Evolutionary conservation across 2,329 filamentous ascomycete species (phyloP).

Genomic region (Juglanconis sp.): DNA sequence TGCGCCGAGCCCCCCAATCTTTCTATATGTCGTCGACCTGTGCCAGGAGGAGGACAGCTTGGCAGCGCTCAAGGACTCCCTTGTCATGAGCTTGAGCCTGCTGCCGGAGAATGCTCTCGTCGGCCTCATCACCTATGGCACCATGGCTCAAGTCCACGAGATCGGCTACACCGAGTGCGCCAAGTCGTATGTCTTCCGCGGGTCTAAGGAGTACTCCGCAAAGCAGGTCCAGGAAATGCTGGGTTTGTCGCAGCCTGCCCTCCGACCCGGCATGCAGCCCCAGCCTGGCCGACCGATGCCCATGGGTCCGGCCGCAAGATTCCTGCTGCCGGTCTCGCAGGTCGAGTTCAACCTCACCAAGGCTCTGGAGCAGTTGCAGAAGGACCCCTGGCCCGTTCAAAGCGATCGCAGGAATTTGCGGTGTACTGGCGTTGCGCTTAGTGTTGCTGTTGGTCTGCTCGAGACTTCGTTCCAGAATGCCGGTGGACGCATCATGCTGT

Average conservation of each 20-base stretch:
- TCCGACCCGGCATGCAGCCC: conserved; percentile 72
- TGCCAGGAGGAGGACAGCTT: conserved; percentile 87
- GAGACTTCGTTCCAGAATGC: conserved; percentile 96
- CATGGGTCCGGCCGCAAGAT: conserved; percentile 79
- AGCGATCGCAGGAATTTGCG: conserved; percentile 87
- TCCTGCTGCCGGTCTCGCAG: conserved; percentile 89
- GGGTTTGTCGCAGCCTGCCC: conserved; percentile 68
- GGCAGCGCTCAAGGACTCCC: conserved; percentile 77
- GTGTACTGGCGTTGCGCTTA: conserved; percentile 94
- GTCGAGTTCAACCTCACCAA: conserved; percentile 98
- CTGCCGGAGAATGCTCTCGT: conserved; percentile 79
- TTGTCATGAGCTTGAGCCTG: conserved; percentile 81
- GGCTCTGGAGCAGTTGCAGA: conserved; percentile 89
- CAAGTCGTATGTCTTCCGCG: conserved; percentile 97
- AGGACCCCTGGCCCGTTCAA: conserved; percentile 95
- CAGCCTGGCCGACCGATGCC: conserved; percentile 71
- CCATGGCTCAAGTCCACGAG: conserved; percentile 97
- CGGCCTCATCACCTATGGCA: conserved; percentile 83
- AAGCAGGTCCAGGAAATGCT: conserved; percentile 99
- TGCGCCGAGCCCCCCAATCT: conserved; percentile 82
- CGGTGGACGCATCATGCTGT: conserved; percentile 94
- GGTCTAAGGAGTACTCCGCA: conserved; percentile 95
- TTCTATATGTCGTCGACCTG: conserved; percentile 82
- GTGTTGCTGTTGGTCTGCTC: conserved; percentile 86
- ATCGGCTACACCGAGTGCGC: conserved; percentile 97